Conservation (phyloP, 495 filamentous ascomycete species). For the Hyaloscypha variabilis region DNA sequence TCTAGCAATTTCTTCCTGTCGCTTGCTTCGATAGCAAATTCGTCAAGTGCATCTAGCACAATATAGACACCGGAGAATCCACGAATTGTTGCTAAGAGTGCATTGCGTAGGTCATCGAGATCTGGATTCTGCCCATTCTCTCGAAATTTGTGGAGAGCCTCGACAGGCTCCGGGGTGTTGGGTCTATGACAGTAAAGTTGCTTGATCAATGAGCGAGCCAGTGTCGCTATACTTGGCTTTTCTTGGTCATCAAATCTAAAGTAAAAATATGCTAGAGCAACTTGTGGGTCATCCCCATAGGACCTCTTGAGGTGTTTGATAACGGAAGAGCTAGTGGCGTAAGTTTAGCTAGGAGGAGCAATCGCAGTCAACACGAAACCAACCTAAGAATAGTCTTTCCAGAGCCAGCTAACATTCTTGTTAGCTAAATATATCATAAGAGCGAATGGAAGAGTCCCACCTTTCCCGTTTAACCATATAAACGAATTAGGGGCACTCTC, state of each 20-base stretch:
- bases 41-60: not conserved
- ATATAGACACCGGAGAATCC: conserved; percentile 20
- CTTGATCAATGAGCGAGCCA: conserved; percentile 18
- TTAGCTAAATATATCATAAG: no score
- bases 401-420: conserved; percentile 31
- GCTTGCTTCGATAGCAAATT: conserved; percentile 10
- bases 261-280: conserved; percentile 33
- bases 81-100: conserved; percentile 20
- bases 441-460: not conserved
- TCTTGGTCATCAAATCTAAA: conserved; percentile 36
- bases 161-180: conserved; percentile 6
- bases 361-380: not conserved
- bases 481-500: no score
- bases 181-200: conserved; percentile 13
- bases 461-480: no score
- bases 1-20: conserved; percentile 1
- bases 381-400: conserved; percentile 40
- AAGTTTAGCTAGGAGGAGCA: no score
- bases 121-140: conserved; percentile 9
- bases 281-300: not conserved
- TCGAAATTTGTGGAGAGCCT: not conserved
- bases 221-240: conserved; percentile 23
- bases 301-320: no score
- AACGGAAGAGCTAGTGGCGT: no score
- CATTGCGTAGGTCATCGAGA: conserved; percentile 5